phyloP scores from a whole-genome alignment of 176 grass and related monocot genomes.

The Chrysopogon serrulatus region DNA sequence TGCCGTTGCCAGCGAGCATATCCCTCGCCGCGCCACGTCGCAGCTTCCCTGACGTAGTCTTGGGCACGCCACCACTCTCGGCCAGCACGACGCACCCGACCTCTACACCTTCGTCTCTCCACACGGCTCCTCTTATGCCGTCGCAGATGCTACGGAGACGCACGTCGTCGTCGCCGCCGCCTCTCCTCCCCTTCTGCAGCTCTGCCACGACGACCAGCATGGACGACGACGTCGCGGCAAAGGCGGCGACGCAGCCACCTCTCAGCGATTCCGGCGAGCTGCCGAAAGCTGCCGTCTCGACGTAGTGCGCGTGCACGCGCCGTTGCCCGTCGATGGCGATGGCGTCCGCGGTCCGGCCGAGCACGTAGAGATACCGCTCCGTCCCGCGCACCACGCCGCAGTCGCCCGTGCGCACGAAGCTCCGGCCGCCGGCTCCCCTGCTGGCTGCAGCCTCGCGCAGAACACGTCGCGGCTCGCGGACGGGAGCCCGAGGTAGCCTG shows the following conservation, averaged over 20 bases:
- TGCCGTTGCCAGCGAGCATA: conserved; percentile 30
- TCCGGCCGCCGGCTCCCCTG: neutral
- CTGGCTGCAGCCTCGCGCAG: neutral
- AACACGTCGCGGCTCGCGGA: conserved; percentile 23
- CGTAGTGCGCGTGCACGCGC: conserved; percentile 33
- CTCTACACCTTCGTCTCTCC: conserved; percentile 11
- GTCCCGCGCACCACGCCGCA: conserved; percentile 25
- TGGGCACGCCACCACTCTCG: conserved; percentile 35
- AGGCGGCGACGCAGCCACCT: conserved; percentile 35
- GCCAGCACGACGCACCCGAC: conserved; percentile 34
- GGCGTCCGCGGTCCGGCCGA: conserved; percentile 24
- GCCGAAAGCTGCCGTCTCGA: conserved; percentile 22
- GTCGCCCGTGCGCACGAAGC: conserved; percentile 46
- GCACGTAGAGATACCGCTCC: conserved; percentile 44
- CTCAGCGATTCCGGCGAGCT: conserved; percentile 14
- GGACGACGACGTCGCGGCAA: neutral
- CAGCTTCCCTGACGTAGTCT: conserved; percentile 51
- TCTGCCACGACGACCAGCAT: conserved; percentile 44
- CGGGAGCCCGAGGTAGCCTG: conserved; percentile 36
- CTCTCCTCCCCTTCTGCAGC: conserved; percentile 9
- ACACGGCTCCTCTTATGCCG: conserved; percentile 33
- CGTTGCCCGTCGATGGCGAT: neutral
- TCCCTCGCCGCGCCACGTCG: conserved; percentile 24
- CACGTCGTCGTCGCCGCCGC: too few relatives aligned
- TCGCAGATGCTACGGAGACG: conserved; percentile 19